Conservation (phyloP, 2,329 filamentous ascomycete genomes). For the Epichloe aotearoae region DNA sequence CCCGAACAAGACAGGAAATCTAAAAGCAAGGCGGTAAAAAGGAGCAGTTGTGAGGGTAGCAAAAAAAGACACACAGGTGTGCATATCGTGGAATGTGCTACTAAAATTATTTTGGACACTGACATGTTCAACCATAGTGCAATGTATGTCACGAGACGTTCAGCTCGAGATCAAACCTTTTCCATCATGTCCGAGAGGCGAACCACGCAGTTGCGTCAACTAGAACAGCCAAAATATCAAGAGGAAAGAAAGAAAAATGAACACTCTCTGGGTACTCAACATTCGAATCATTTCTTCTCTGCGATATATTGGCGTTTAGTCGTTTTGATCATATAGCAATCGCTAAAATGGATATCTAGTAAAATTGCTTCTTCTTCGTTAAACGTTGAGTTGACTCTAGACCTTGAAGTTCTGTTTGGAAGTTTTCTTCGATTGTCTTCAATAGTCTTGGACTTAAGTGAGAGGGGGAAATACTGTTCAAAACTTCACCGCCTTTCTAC, state of each 20-base stretch:
- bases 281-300: background rate
- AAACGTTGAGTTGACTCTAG: no score
- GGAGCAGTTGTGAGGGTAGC: conserved; percentile 23
- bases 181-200: no score
- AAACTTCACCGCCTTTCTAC: conserved; percentile 6
- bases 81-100: background rate
- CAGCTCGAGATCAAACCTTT: conserved; percentile 34
- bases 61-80: conserved; percentile 1
- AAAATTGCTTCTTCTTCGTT: no score
- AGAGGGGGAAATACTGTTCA: background rate
- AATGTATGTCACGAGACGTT: conserved; percentile 32
- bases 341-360: no score
- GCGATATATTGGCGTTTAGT: background rate
- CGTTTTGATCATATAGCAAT: background rate
- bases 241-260: no score
- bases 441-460: background rate
- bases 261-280: background rate
- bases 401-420: no score
- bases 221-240: no score
- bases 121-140: conserved; percentile 24
- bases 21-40: conserved; percentile 36
- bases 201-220: no score
- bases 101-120: background rate
- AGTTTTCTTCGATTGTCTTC: no score
- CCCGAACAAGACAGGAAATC: conserved; percentile 33